phyloP scores from a whole-genome alignment of 2,329 filamentous ascomycete species.

The Neonectria hederae region DNA sequence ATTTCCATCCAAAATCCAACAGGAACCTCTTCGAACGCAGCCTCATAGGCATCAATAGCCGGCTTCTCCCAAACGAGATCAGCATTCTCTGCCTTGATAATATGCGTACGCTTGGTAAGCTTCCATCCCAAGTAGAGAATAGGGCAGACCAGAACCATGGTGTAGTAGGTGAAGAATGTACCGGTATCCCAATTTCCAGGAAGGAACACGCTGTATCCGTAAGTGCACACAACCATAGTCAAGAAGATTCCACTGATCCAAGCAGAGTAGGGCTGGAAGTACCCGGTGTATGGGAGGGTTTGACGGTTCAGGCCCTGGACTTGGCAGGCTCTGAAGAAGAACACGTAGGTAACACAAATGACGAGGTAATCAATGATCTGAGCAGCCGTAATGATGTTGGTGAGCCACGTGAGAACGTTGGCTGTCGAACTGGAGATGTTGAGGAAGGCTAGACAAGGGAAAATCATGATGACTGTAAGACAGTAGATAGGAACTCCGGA shows the following conservation, averaged over 20 bases:
- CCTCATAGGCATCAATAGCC: slow-evolving; percentile 26
- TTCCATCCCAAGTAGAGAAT: slow-evolving; percentile 28
- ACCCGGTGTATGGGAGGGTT: slow-evolving; percentile 64
- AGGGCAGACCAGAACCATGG: slow-evolving; percentile 49
- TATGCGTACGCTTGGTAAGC: slow-evolving; percentile 21
- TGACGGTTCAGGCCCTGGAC: slow-evolving; percentile 61
- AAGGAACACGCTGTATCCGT: slow-evolving; percentile 62
- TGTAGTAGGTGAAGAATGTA: slow-evolving; percentile 61
- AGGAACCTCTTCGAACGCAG: slow-evolving; percentile 13
- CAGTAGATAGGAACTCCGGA: slow-evolving; percentile 69
- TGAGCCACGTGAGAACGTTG: slow-evolving; percentile 60
- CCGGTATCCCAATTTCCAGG: slow-evolving; percentile 54
- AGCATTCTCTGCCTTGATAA: slow-evolving; percentile 23
- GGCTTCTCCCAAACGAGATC: slow-evolving; percentile 30
- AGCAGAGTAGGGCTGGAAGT: slow-evolving; percentile 63
- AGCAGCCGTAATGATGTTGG: slow-evolving; percentile 63
- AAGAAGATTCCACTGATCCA: slow-evolving; percentile 54
- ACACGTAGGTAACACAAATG: slow-evolving; percentile 56
- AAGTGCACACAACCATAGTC: slow-evolving; percentile 38
- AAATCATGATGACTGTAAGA: slow-evolving; percentile 60
- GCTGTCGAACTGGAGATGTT: slow-evolving; percentile 57
- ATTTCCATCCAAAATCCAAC: slow-evolving; percentile 26
- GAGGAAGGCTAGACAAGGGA: slow-evolving; percentile 61
- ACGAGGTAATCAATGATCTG: slow-evolving; percentile 69
- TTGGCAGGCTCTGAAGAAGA: slow-evolving; percentile 60